Conservation (phyloP, 148 eudicot genomes). For the Pharnaceum exiguum region DNA sequence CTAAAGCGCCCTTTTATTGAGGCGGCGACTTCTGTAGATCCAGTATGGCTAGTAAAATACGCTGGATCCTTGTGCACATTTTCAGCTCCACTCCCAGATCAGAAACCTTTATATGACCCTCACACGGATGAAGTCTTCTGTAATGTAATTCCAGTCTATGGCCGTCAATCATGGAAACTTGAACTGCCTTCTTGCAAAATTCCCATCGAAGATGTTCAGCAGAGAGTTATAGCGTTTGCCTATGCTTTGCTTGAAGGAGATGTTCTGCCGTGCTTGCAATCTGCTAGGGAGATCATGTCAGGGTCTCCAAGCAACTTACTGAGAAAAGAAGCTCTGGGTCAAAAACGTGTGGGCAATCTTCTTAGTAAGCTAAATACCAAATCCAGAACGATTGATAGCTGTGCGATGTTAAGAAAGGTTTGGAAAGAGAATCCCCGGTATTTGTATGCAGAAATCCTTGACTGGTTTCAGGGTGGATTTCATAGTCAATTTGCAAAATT, state of each 20-base stretch:
- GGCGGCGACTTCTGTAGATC: constrained; percentile 62
- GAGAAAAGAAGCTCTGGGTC: constrained; percentile 61
- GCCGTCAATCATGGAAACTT: constrained; percentile 68
- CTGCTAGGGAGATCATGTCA: constrained; percentile 42
- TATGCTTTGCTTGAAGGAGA: constrained; percentile 75
- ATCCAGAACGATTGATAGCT: constrained; percentile 47
- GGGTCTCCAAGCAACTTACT: constrained; percentile 54
- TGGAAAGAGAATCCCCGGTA: constrained; percentile 57
- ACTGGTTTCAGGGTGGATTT: constrained; percentile 64
- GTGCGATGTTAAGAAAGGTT: constrained; percentile 37
- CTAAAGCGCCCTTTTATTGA: constrained; percentile 64
- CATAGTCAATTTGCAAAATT: constrained; percentile 36
- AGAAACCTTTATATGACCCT: constrained; percentile 60
- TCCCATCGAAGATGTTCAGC: constrained; percentile 46
- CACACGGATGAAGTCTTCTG: constrained; percentile 48
- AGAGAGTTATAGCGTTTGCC: constrained; percentile 55
- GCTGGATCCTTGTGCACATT: constrained; percentile 56
- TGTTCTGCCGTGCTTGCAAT: constrained; percentile 68
- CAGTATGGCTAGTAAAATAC: constrained; percentile 75
- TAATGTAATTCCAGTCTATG: constrained; percentile 58
- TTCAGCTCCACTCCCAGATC: constrained; percentile 55
- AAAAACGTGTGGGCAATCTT: constrained; percentile 70
- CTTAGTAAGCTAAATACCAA: constrained; percentile 42
- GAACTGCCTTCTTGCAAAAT: constrained; percentile 47
- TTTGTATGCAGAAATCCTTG: constrained; percentile 51